Evolutionary conservation across 345 rosid genomes (phyloP).

Genomic region (Camelina neglecta): DNA sequence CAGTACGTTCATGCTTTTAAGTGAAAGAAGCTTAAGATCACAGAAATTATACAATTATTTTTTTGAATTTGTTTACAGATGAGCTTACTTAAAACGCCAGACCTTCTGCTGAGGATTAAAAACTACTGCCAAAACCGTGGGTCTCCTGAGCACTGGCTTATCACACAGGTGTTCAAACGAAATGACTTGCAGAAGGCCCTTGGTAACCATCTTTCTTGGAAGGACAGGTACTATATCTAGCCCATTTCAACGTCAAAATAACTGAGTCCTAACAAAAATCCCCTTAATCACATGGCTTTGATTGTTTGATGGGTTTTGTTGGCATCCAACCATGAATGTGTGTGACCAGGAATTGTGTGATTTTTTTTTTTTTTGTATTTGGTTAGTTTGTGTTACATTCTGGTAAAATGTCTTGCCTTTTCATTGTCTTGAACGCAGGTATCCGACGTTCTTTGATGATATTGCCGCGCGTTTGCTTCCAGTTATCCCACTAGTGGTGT

Average conservation of each 20-base stretch:
- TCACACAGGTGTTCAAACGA: slow-evolving; percentile 76
- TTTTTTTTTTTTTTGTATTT: not conserved
- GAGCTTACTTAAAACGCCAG: slow-evolving; percentile 75
- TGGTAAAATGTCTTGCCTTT: slow-evolving; percentile 3
- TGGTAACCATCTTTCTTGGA: slow-evolving; percentile 99
- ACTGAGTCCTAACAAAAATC: slow-evolving; percentile 2
- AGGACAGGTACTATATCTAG: slow-evolving; percentile 69
- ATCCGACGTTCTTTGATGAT: slow-evolving; percentile 96
- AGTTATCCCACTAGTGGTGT: slow-evolving; percentile 88
- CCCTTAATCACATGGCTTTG: slow-evolving; percentile 23
- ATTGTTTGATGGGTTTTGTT: slow-evolving; percentile 17
- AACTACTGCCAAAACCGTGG: slow-evolving; percentile 69
- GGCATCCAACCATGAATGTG: not conserved
- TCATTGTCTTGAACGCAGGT: slow-evolving; percentile 56
- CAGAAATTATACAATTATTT: not conserved
- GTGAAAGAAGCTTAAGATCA: slow-evolving; percentile 5
- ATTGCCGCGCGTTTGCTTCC: slow-evolving; percentile 90
- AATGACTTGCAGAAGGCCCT: slow-evolving; percentile 87
- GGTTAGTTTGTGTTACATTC: slow-evolving; percentile 11
- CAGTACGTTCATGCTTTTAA: slow-evolving; percentile 56
- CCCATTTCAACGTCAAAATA: slow-evolving; percentile 14
- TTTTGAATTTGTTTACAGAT: slow-evolving; percentile 2
- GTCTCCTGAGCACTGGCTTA: slow-evolving; percentile 89
- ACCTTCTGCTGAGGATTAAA: slow-evolving; percentile 74
- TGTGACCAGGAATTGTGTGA: slow-evolving; percentile 15